Percentiles rank a stretch among this genome's conserved stretches.
phyloP scores from a whole-genome alignment of 2,329 filamentous ascomycete species.

The Septoria petroselini region DNA sequence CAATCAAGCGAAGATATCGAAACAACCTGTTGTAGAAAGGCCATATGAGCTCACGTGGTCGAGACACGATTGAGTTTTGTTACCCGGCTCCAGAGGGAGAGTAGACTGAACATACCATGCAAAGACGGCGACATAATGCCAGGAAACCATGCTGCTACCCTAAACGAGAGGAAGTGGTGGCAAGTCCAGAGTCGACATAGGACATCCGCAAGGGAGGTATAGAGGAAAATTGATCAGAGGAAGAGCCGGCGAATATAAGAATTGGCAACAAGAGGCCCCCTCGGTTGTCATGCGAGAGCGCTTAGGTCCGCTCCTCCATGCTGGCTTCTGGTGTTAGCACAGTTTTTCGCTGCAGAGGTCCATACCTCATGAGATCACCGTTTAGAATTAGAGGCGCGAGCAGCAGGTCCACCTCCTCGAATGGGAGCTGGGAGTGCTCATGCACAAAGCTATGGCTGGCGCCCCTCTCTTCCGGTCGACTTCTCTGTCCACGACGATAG shows the following conservation, averaged over 20 bases:
- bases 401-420: conserved; percentile 29
- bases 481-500: conserved; percentile 1
- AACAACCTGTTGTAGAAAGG: conserved; percentile 61
- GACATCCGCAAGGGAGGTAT: conserved; percentile 26
- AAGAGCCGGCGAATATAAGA: conserved; percentile 34
- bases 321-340: conserved; percentile 28
- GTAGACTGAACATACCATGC: conserved; percentile 32
- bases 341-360: conserved; percentile 26
- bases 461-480: conserved; percentile 27
- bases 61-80: conserved; percentile 22
- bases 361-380: conserved; percentile 33
- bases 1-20: conserved; percentile 79
- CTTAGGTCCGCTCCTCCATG: conserved; percentile 31
- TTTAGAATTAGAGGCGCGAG: conserved; percentile 29
- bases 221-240: conserved; percentile 31
- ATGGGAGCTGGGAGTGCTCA: conserved; percentile 25
- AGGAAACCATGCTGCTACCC: conserved; percentile 38
- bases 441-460: conserved; percentile 27
- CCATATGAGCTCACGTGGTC: conserved; percentile 30
- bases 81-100: conserved; percentile 19
- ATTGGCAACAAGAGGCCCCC: conserved; percentile 27
- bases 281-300: conserved; percentile 36
- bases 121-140: conserved; percentile 35
- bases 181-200: conserved; percentile 33
- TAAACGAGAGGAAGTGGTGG: conserved; percentile 35